Evolutionary conservation across 768 basidiomycete species (phyloP).

Genomic region (Amanita fuliginea): DNA sequence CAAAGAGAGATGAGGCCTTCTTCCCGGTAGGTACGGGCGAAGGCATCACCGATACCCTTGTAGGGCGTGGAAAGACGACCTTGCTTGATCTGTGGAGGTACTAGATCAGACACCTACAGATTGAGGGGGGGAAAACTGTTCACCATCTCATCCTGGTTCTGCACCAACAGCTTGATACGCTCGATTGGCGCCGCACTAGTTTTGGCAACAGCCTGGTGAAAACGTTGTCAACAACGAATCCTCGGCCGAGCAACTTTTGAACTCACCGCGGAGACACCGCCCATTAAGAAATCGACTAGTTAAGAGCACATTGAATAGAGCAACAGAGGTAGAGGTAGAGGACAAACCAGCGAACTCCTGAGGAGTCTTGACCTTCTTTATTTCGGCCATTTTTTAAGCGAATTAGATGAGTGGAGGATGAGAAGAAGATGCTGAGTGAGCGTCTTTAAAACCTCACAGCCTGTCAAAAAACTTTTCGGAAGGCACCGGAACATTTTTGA

Average conservation of each 20-base stretch:
- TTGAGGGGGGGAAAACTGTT: not conserved
- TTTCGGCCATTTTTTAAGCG: conserved; percentile 64
- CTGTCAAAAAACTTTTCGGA: conserved; percentile 34
- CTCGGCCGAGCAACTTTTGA: not conserved
- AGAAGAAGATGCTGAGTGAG: conserved; percentile 39
- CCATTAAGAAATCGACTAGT: conserved; percentile 91
- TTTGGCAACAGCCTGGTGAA: conserved; percentile 86
- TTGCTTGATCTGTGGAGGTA: conserved; percentile 84
- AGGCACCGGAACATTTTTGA: conserved; percentile 32
- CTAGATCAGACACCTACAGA: conserved; percentile 14
- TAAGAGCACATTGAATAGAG: conserved; percentile 11
- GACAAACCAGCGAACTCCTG: conserved; percentile 80
- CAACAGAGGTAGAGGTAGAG: conserved; percentile 5
- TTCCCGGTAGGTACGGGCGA: conserved; percentile 82
- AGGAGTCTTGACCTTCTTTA: conserved; percentile 77
- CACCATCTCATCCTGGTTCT: conserved; percentile 99
- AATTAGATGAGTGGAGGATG: conserved; percentile 28
- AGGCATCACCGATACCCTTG: conserved; percentile 94
- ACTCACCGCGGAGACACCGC: conserved; percentile 85
- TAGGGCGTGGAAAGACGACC: conserved; percentile 94
- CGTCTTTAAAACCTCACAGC: conserved; percentile 33
- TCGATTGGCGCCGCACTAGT: conserved; percentile 99
- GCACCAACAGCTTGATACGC: conserved; percentile 97
- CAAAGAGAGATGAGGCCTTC: conserved; percentile 95
- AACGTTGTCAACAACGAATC: conserved; percentile 11